These are phyloP conservation scores for Populus trichocarpa DNA, from an alignment of 441 rosid species.

Conservation along the genomic window DNA sequence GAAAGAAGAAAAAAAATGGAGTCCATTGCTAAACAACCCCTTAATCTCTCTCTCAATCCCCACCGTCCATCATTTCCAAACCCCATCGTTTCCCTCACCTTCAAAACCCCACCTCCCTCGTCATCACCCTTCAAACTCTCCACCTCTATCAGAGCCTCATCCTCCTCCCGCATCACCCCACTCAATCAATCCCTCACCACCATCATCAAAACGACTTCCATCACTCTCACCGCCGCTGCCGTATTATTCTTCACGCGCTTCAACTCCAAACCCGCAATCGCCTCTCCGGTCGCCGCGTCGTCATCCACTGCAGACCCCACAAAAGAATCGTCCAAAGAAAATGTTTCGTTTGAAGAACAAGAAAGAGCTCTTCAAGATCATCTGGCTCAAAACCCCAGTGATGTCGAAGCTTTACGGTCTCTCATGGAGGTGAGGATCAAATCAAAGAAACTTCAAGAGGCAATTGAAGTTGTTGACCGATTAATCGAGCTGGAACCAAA, in stretches of 20 bases:
- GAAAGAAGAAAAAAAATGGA: constrained; percentile 45
- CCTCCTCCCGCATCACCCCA: constrained; percentile 29
- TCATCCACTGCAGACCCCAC: constrained; percentile 31
- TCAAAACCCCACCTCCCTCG: not conserved
- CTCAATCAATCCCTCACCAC: constrained; percentile 24
- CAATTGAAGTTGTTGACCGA: constrained; percentile 54
- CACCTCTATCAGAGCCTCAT: constrained; percentile 38
- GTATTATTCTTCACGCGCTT: constrained; percentile 57
- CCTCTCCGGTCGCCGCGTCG: constrained; percentile 36
- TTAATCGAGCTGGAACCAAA: constrained; percentile 68
- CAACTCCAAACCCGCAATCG: constrained; percentile 46
- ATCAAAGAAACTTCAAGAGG: constrained; percentile 45
- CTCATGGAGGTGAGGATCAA: constrained; percentile 68
- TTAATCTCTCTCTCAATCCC: constrained; percentile 32
- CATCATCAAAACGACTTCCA: constrained; percentile 46
- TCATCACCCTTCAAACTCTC: not conserved
- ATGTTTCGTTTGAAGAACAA: constrained; percentile 32
- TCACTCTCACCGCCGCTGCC: constrained; percentile 59
- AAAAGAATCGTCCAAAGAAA: constrained; percentile 19
- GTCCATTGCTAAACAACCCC: constrained; percentile 41
- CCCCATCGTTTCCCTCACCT: not conserved
- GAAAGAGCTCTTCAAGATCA: constrained; percentile 53
- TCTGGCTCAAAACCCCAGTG: constrained; percentile 37
- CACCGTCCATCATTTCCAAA: constrained; percentile 26
- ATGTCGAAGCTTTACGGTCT: constrained; percentile 51